Conservation (phyloP, 495 filamentous ascomycete genomes). For the Neurospora sp. region DNA sequence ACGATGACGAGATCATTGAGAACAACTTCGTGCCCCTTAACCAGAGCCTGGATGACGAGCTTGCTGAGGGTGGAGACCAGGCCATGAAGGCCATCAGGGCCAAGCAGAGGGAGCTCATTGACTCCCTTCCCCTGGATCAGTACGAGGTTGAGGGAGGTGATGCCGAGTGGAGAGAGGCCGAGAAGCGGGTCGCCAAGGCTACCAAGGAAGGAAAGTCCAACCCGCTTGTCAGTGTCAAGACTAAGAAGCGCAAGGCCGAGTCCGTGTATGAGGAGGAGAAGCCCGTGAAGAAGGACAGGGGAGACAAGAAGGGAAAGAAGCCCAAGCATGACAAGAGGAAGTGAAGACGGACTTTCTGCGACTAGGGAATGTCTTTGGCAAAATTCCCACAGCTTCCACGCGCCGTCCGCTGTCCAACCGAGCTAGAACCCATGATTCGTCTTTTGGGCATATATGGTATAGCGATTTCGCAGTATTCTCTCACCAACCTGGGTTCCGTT, state of each 20-base stretch:
- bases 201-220: conserved; percentile 47
- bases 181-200: conserved; percentile 57
- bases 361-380: not conserved
- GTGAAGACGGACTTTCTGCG: conserved; percentile 2
- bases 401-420: not conserved
- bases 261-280: conserved; percentile 52
- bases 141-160: conserved; percentile 69
- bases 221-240: conserved; percentile 75
- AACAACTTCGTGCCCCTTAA: conserved; percentile 57
- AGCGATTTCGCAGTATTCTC: not conserved
- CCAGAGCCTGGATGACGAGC: conserved; percentile 71
- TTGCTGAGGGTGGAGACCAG: conserved; percentile 73
- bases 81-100: conserved; percentile 54
- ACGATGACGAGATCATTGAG: conserved; percentile 53
- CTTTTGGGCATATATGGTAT: not conserved
- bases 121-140: conserved; percentile 79
- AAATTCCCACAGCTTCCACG: not conserved
- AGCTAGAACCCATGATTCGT: not conserved
- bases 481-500: not conserved
- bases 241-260: conserved; percentile 65
- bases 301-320: conserved; percentile 47
- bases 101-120: conserved; percentile 76
- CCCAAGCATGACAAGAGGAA: conserved; percentile 34
- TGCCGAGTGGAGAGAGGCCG: conserved; percentile 71
- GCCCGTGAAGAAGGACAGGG: conserved; percentile 42